Base-by-base conservation (phyloP, 2,329 filamentous ascomycete species). In the Diplodia intermedia region DNA sequence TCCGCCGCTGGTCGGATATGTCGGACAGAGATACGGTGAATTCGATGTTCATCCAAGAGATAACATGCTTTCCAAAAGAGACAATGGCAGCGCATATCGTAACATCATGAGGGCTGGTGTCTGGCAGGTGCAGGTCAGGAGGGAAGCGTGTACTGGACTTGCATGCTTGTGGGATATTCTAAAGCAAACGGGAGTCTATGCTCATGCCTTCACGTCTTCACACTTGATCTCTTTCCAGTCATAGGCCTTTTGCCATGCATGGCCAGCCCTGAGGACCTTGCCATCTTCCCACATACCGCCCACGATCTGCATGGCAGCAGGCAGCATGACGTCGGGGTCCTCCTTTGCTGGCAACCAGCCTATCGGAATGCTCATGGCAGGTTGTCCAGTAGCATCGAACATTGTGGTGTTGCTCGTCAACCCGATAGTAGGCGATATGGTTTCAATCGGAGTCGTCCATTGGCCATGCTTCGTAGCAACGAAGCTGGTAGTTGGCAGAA, bases 291-390 rank as follows among this genome's bases (percentile, higher is more conserved):
- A 79, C 66, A 77, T 70, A 15, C 73, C 76, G 23, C 75, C 76
- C 4, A 81, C 77, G 50, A 82, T 71, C 69, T 80, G 78, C 76
- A 82, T 78, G 12, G 78, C 75, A 1, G 76, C 79, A 1, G 80
- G 80, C 20, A 82, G 68, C 61, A 67, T 72, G 3, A 78, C 63
- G 1, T 71, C 9, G 56, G 12, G 57, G 26, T 75, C 72, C n/a
- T 71, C 68, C 4, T 69, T 66, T 5, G 75, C 71, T 23, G 74
- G 70, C 1, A 72, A 70, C 54, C 75, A 76, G 5, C 73, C 73
- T 26, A 75, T 71, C 23, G 74, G 75, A 18, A 77, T 67, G 0
- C 73, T 71, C 68, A 77, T 70, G 14, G 75, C 75, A 31, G 75
- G 75, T 56, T 77, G 75, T 1, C 75, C 75, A 3, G 73, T 77